Evolutionary conservation across 257 asterid genomes (phyloP), one percentile per base, ranked within the genome.

Genomic region (Solanum dulcamara): DNA sequence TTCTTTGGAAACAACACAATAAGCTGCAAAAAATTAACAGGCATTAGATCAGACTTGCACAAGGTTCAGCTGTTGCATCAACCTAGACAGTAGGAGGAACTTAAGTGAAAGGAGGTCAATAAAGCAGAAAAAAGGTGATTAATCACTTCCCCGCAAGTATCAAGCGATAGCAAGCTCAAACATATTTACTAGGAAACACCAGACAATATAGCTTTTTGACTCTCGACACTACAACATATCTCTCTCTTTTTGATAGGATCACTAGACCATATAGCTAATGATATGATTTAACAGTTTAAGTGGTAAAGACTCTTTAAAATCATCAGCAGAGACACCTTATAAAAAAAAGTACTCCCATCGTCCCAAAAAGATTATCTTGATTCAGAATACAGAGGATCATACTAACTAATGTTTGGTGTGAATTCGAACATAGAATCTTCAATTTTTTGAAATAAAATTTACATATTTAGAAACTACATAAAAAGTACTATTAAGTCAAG

Each of bases 1-100:
- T 88, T 95, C 98, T 93, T 95, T 95, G 83, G 98, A 95, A 48
- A 94, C 99, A 18, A 97, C 94, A 83, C 98, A 95, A 86, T 93
- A 95, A 86, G 97, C 99, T 97, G 96, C 93, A 87, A 71, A 66
- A 53, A 82, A 55, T 42, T 4, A 82, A 55, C 79, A 74, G 59
- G 20, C 9, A 86, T 30, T 26, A 48, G 18, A 59, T 59, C 67
- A 59, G 32, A n/a, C 67, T 59, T n/a, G 67, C 7, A n/a, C 67
- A 59, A 59, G 67, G 17, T 59, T 59, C 67, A 59, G 67, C 67
- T 59, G 32, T 59, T 59, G 7, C 32, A 59, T 59, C 32, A n/a
- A 4, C 30, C 67, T 59, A 59, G 67, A 59, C 67, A n/a, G 32
- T 59, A 24, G 32, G 64, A 79, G 44, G 28, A 30, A 79, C 83